phyloP scores from a whole-genome alignment of 1,139 yeast species.

The Nakaseomyces sp. region DNA sequence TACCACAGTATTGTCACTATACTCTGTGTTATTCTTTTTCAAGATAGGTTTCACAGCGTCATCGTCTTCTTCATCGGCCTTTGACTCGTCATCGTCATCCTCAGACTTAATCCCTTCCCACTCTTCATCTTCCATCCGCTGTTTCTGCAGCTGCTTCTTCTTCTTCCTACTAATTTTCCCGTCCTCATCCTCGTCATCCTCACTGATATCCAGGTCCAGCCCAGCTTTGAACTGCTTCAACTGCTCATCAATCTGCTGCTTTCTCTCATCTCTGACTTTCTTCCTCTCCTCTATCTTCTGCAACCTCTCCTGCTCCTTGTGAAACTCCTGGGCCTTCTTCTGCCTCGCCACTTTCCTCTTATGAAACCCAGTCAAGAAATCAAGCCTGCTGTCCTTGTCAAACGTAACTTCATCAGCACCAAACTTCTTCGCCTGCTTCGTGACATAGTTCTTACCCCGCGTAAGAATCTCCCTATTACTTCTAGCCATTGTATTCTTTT shows the following conservation, averaged over 20 bases:
- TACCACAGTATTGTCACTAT: constrained; percentile 40
- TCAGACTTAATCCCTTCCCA: constrained; percentile 39
- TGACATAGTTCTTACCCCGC: constrained; percentile 78
- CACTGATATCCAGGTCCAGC: constrained; percentile 35
- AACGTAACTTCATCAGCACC: constrained; percentile 73
- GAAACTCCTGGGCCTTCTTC: constrained; percentile 70
- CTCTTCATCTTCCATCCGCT: constrained; percentile 24
- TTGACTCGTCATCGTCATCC: no score
- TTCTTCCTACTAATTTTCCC: constrained; percentile 15
- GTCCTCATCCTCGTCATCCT: constrained; percentile 28
- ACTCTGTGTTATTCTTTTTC: constrained; percentile 33
- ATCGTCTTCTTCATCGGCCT: constrained; percentile 16
- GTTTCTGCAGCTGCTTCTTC: constrained; percentile 15
- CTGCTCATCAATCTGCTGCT: constrained; percentile 54
- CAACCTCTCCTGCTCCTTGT: constrained; percentile 66
- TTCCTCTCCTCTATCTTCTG: constrained; percentile 71
- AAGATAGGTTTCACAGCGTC: constrained; percentile 34
- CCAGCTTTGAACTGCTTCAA: constrained; percentile 50
- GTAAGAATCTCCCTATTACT: constrained; percentile 76
- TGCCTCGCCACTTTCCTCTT: constrained; percentile 83
- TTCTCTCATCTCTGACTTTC: constrained; percentile 51
- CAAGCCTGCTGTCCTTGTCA: constrained; percentile 64
- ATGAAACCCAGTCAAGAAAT: constrained; percentile 90
- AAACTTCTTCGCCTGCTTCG: constrained; percentile 46
- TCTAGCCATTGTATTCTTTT: constrained; percentile 18